Base-by-base conservation (phyloP, 2,329 filamentous ascomycete species). In the Verticillium isaacii region DNA sequence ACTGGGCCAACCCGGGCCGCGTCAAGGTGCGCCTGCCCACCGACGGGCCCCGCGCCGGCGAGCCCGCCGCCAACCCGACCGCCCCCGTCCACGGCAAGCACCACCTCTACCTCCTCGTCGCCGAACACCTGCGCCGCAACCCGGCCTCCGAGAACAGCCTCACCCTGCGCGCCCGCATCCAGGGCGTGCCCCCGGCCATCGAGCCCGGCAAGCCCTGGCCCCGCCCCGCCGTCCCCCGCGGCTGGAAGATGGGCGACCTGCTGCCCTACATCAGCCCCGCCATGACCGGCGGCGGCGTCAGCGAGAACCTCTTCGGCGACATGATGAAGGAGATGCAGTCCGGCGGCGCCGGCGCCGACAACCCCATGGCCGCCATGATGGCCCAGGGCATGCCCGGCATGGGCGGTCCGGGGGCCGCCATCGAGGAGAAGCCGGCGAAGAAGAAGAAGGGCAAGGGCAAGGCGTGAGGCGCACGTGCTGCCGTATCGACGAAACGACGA, bases 1-100 rank as follows among this genome's bases (percentile, higher is more conserved):
- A 99, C 80, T 99, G 95, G 95, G 89, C 90, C 61, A 99, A 99
- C 79, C 95, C 95, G 14, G 95, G 95, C 3, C 85, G 95, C 63
- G 91, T 98, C 65, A 88, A 91, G 68, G 87, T 98, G 58, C 62
- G 63, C 56, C 59, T 65, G 23, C 64, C 61, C 11, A 59, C 57
- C n/a, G 62, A 65, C 32, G 79, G 89, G 71, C 89, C 86, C 74
- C 78, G 74, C 66, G 69, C 63, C 63, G 66, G 56, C 55, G 79
- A 89, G 71, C 89, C 86, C 74, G 78, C 74, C 66, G 69, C 63
- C 63, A 66, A 56, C 55, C 65, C 63, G 8, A 56, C 61, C 23
- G 67, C 66, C 56, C 60, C 68, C 50, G 74, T 97, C 61, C 89
- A 87, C 74, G 87, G 82, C 76, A 92, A 98, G 79, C 91, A 96